Evolutionary conservation across 2,329 filamentous ascomycete genomes (phyloP), one percentile per base, ranked within the genome.

Genomic region (Diaporthe capsici): DNA sequence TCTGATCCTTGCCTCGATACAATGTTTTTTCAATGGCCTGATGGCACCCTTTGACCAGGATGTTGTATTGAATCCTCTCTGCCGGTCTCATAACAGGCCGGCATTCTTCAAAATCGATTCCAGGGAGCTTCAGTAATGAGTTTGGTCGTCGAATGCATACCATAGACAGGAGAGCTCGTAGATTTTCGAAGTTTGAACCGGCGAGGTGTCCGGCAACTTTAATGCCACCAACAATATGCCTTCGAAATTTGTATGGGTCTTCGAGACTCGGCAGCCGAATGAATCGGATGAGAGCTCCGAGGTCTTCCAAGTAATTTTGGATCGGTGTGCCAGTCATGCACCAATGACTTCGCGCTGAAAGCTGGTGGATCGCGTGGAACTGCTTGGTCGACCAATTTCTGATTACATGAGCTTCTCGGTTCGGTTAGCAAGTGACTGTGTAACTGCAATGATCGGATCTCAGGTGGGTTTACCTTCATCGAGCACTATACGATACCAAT

Each of bases 401-500:
- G 28, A 57, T 57, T 57, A 22, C 9, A 57, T 57, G 53, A 57
- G 53, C 53, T 57, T 17, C 10, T 15, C 9, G 7, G 0, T 10
- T 22, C 22, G 17, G 28, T 57, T 9, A 57, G 28, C 28, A 34
- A 57, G 28, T 34, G 5, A 0, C 15, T 57, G 2, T 22, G 53
- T 34, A 34, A 34, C 34, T 15, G 20, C 9, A 20, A 13, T 9
- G 7, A 4, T 5, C 22, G 75, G 53, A 79, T 77, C 12, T 72
- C 39, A 58, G 79, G 78, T 25, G 76, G 76, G 78, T 39, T 31
- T 53, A 80, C 79, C 79, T 79, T 80, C 79, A 39, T 80, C 79
- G 6, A 71, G 51, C 9, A 71, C 68, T n/a, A 71, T 71, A 4
- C 68, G 28, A n/a, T 57, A 60, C 68, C 68, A 71, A 17, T 71